Evolutionary conservation across 257 asterid species (phyloP).

Genomic region (Nicotiana sylvestris): DNA sequence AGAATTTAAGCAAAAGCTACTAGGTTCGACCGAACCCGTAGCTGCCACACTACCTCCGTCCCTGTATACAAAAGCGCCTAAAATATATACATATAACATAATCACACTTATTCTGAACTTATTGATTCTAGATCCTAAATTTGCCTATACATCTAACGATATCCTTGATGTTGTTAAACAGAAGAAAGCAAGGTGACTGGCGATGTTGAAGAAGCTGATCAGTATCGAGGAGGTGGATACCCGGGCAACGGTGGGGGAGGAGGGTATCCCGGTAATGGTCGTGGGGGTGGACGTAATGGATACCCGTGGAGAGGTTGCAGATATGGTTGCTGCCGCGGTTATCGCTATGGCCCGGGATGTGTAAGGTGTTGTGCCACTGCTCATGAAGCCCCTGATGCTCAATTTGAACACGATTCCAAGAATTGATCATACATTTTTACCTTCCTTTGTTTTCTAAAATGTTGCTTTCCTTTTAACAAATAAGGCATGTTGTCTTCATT

Average conservation of each 20-base stretch:
- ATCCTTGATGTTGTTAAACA: background rate
- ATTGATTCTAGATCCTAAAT: too few species aligned
- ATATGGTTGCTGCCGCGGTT: conserved; percentile 10
- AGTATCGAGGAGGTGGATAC: background rate
- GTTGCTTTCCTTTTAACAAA: background rate
- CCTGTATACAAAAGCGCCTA: too few species aligned
- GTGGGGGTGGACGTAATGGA: background rate
- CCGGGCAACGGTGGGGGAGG: background rate
- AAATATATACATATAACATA: too few species aligned
- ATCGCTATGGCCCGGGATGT: background rate
- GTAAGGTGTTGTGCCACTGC: background rate
- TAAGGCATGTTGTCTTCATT: conserved; percentile 3
- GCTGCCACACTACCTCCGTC: too few species aligned
- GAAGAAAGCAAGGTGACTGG: background rate
- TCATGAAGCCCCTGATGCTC: background rate
- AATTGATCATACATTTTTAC: background rate
- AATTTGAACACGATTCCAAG: background rate
- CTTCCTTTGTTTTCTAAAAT: background rate
- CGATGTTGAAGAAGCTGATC: background rate
- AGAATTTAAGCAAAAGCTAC: too few species aligned
- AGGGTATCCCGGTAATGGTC: background rate
- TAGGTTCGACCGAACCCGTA: too few species aligned
- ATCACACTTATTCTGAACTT: too few species aligned
- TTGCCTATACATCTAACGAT: too few species aligned
- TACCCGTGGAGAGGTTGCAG: conserved; percentile 6